Evolutionary conservation across 352 stramenopile species (phyloP), one percentile per base, ranked within the genome.

Genomic region (Phytophthora pinifolia): DNA sequence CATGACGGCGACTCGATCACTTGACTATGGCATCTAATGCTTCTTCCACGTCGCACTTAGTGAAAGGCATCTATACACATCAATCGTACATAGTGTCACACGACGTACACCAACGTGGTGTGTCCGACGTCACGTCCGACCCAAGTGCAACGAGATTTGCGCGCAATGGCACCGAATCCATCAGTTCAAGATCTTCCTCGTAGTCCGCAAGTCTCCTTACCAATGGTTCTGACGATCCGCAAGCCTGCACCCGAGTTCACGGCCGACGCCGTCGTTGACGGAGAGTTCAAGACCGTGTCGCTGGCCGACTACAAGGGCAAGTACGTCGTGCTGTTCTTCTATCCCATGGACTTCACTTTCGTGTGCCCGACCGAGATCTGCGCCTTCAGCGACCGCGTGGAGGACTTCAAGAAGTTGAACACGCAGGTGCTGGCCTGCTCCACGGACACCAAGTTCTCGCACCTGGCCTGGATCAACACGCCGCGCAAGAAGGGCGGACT

Each of bases 261-360:
- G 41, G 79, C 80, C 46, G 70, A 83, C 20, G 87, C 87, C 39
- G 77, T 96, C 20, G 70, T 96, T 14, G 52, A 94, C 59, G 83
- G 80, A 33, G 72, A 92, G 56, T 96, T 96, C 69, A 86, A 87
- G 72, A 79, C 70, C 31, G 51, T 97, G 30, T 90, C 70, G 54
- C 70, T 97, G 9, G 71, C 67, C 13, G 83, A 97, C 58, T 97
- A 94, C 76, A 81, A 79, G 42, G 88, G 88, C 53, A 86, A 97
- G 62, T 97, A 91, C 57, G 75, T 96, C 29, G 87, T 96, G 48
- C 80, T 97, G 15, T 96, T 97, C 83, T 97, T 96, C 67, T 97
- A 96, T 72, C 88, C 89, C 44, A 70, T 94, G 54, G 88, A 96
- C 71, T 96, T 95, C 64, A 97, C 88, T 27, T 97, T 97, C 53